A percentile compares a stretch with the other conserved stretches of the same genome.
Conservation (phyloP, 2,329 filamentous ascomycete genomes). For the Claviceps quebecensis region DNA sequence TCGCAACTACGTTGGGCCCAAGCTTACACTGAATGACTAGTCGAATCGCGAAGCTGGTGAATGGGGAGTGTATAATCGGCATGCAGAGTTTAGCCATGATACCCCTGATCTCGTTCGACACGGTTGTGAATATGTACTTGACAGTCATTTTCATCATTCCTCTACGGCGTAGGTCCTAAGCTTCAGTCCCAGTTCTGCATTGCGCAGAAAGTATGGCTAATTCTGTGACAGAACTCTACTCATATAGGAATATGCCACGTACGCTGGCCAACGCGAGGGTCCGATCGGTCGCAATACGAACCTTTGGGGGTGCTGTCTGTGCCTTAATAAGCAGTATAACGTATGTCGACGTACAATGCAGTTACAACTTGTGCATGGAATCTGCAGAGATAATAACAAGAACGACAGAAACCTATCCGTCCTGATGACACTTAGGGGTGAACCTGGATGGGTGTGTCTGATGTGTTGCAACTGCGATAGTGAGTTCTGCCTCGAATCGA, state of each 20-base stretch:
- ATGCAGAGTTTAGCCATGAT: constrained; percentile 45
- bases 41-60: constrained; percentile 40
- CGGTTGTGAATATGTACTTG: constrained; percentile 47
- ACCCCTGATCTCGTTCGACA: constrained; percentile 46
- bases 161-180: constrained; percentile 32
- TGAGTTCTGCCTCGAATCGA: constrained; percentile 17
- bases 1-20: too few relatives aligned
- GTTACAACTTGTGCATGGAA: neutral
- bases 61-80: constrained; percentile 46
- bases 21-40: constrained; percentile 17
- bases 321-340: constrained; percentile 44
- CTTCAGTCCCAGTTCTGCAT: neutral
- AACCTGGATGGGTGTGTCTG: constrained; percentile 51
- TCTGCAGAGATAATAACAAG: neutral
- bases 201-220: neutral
- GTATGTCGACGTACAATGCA: constrained; percentile 21
- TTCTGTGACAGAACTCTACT: constrained; percentile 32
- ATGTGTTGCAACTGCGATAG: constrained; percentile 52
- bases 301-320: constrained; percentile 42
- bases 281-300: constrained; percentile 39
- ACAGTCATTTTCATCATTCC: constrained; percentile 50
- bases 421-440: constrained; percentile 42
- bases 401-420: constrained; percentile 40
- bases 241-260: constrained; percentile 33
- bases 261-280: constrained; percentile 28